Percentiles rank a stretch among this genome's conserved stretches.
These are phyloP conservation scores for Panellus pusillus DNA, from an alignment of 768 basidiomycete species.

Conservation along the genomic window DNA sequence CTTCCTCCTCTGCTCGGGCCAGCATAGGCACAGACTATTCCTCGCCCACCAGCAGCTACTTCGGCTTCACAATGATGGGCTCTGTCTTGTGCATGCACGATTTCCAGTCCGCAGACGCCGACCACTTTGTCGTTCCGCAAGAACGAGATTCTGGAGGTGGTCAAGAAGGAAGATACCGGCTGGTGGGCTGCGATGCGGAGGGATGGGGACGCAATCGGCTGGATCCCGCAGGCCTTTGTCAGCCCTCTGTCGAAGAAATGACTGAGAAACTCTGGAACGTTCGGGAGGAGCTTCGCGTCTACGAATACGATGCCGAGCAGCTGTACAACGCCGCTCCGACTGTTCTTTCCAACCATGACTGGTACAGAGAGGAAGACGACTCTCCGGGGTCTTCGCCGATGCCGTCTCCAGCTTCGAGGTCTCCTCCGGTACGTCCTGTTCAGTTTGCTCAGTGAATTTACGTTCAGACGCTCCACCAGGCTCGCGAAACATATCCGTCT, in stretches of 20 bases:
- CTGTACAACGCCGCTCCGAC: slow-evolving; percentile 42
- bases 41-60: slow-evolving; percentile 31
- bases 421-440: background rate
- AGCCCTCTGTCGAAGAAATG: slow-evolving; percentile 50
- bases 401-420: slow-evolving; percentile 11
- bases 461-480: slow-evolving; percentile 12
- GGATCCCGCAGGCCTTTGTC: slow-evolving; percentile 78
- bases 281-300: slow-evolving; percentile 43
- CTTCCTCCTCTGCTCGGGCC: slow-evolving; percentile 33
- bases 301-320: slow-evolving; percentile 49
- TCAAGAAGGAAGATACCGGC: slow-evolving; percentile 69
- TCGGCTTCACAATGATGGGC: slow-evolving; percentile 38
- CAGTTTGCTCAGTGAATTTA: background rate
- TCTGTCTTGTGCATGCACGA: slow-evolving; percentile 68
- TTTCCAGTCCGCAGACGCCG: slow-evolving; percentile 60
- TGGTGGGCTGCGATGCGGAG: slow-evolving; percentile 80
- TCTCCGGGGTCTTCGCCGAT: slow-evolving; percentile 19
- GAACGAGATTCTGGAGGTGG: slow-evolving; percentile 66
- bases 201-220: slow-evolving; percentile 56
- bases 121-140: slow-evolving; percentile 62
- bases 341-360: slow-evolving; percentile 24
- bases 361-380: slow-evolving; percentile 22
- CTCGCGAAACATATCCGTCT: slow-evolving; percentile 6
- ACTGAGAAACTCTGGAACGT: slow-evolving; percentile 46
- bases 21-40: slow-evolving; percentile 31